Conservation (phyloP, 169 alveolate genomes). For the Plasmodium gaboni region DNA sequence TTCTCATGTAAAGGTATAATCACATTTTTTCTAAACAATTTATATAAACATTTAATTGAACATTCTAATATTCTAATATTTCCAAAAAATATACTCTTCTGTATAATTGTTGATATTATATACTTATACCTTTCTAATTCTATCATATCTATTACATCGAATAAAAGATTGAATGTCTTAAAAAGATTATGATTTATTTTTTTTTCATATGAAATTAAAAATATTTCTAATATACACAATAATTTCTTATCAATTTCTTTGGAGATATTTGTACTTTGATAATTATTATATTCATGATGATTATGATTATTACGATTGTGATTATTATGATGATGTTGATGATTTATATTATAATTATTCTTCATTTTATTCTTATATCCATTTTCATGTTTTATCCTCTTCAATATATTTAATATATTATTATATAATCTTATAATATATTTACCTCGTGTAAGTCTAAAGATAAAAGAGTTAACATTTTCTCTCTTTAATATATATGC, state of each 20-base stretch:
- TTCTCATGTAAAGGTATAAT: conserved; percentile 47
- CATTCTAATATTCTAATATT: conserved; percentile 15
- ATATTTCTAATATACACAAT: conserved; percentile 44
- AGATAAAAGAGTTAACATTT: conserved; percentile 3
- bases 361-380: neutral
- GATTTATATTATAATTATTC: neutral
- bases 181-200: conserved; percentile 25
- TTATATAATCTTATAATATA: conserved; percentile 29
- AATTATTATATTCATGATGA: neutral
- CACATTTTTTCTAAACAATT: conserved; percentile 19
- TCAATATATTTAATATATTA: conserved; percentile 13
- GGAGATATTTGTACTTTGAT: neutral
- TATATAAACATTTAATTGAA: conserved; percentile 23
- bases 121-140: conserved; percentile 24
- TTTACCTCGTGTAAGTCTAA: conserved; percentile 22
- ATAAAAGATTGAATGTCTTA: conserved; percentile 35
- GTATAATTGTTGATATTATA: conserved; percentile 43
- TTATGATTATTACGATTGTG: neutral
- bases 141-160: conserved; percentile 15
- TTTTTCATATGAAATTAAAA: conserved; percentile 49
- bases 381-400: neutral
- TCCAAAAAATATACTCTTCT: conserved; percentile 39
- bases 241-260: conserved; percentile 29
- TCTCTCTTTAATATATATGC: conserved; percentile 62
- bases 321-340: neutral